Conservation (phyloP, 495 filamentous ascomycete genomes). For the Penicillium cinerascens region DNA sequence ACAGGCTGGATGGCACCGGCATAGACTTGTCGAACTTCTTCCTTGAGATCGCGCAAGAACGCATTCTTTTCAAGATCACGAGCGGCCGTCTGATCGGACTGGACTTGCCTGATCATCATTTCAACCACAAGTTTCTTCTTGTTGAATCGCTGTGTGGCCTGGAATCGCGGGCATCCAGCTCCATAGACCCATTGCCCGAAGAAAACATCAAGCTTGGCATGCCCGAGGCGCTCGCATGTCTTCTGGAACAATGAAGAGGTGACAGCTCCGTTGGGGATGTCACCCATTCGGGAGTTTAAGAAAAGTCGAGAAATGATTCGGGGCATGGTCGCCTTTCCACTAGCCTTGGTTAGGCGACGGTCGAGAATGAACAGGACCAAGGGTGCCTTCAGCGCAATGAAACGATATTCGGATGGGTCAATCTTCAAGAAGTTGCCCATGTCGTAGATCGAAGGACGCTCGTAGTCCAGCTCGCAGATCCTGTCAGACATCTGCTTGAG, state of each 20-base stretch:
- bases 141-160: slow-evolving; percentile 85
- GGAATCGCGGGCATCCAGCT: slow-evolving; percentile 82
- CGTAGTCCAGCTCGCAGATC: slow-evolving; percentile 75
- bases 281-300: slow-evolving; percentile 73
- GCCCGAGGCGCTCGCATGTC: slow-evolving; percentile 80
- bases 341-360: slow-evolving; percentile 79
- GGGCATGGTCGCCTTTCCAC: slow-evolving; percentile 74
- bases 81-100: slow-evolving; percentile 51
- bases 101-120: slow-evolving; percentile 82
- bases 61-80: slow-evolving; percentile 58
- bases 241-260: slow-evolving; percentile 71
- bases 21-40: slow-evolving; percentile 67
- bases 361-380: slow-evolving; percentile 93
- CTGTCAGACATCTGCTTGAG: slow-evolving; percentile 80
- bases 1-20: slow-evolving; percentile 66
- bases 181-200: slow-evolving; percentile 91
- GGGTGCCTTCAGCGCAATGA: slow-evolving; percentile 87
- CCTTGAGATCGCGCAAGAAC: slow-evolving; percentile 80
- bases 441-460: slow-evolving; percentile 75
- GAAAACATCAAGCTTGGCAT: slow-evolving; percentile 78
- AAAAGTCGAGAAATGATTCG: slow-evolving; percentile 82
- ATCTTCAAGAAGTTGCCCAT: slow-evolving; percentile 74
- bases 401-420: slow-evolving; percentile 80
- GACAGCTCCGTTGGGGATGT: slow-evolving; percentile 67
- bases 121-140: slow-evolving; percentile 97